These are phyloP conservation scores for Globisporangium paddicum DNA, from an alignment of 352 stramenopile species.

Conservation along the genomic window DNA sequence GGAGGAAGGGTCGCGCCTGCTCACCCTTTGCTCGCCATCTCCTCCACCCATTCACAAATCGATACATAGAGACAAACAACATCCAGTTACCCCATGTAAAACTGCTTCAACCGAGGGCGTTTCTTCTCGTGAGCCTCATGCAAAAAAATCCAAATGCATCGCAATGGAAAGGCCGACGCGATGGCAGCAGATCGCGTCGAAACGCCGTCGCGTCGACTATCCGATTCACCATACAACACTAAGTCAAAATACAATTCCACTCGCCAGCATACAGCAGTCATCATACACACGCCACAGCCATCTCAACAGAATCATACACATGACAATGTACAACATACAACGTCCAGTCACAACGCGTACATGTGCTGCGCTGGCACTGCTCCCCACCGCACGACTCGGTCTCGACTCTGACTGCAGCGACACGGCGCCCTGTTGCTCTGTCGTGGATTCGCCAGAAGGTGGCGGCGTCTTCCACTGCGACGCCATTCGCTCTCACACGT, in stretches of 20 bases:
- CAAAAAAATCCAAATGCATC: not conserved
- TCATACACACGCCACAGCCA: too few species aligned
- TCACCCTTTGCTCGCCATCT: not conserved
- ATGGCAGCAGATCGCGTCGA: not conserved
- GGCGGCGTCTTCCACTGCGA: not conserved
- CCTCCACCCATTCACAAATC: not conserved
- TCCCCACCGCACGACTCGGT: not conserved
- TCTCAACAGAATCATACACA: not conserved
- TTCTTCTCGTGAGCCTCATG: not conserved
- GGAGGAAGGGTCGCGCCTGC: conserved; percentile 2
- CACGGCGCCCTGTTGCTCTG: conserved; percentile 1
- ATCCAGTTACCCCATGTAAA: not conserved
- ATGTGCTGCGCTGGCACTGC: not conserved
- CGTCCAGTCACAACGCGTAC: not conserved
- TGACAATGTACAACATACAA: too few species aligned
- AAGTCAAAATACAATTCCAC: not conserved
- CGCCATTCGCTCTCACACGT: not conserved
- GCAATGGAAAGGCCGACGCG: not conserved
- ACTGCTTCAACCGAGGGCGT: not conserved
- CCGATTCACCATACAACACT: conserved; percentile 1
- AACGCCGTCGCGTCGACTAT: conserved; percentile 2
- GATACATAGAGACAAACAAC: not conserved
- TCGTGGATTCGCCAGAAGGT: conserved; percentile 7
- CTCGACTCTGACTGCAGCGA: not conserved
- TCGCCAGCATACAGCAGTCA: not conserved